These are phyloP conservation scores for Grosmannia huntii DNA, from an alignment of 2,329 filamentous ascomycete species.

Conservation along the genomic window DNA sequence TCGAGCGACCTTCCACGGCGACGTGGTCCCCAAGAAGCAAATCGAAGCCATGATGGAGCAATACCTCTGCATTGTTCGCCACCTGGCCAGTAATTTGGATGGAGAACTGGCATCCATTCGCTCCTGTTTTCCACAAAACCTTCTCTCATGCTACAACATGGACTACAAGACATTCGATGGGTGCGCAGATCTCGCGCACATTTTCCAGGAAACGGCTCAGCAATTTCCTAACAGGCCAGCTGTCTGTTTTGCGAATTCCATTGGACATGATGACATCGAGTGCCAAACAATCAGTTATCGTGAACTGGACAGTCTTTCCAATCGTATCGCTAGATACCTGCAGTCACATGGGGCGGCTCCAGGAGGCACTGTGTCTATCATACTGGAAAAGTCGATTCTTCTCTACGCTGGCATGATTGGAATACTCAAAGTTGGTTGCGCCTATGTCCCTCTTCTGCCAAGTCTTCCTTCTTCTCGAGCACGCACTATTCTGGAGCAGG, in stretches of 20 bases:
- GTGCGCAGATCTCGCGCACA: conserved; percentile 31
- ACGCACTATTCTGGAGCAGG: conserved; percentile 47
- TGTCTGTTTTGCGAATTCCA: conserved; percentile 46
- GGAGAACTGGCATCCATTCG: conserved; percentile 14
- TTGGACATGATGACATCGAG: conserved; percentile 23
- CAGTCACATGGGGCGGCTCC: conserved; percentile 28
- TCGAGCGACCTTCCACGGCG: conserved; percentile 34
- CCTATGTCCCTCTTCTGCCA: conserved; percentile 68
- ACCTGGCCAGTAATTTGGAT: conserved; percentile 16
- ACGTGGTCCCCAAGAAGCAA: conserved; percentile 39
- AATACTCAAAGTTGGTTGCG: conserved; percentile 60
- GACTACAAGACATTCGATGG: conserved; percentile 20
- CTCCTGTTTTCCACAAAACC: conserved; percentile 16
- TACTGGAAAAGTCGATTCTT: conserved; percentile 63
- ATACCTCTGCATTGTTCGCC: conserved; percentile 36
- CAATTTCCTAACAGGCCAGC: conserved; percentile 42
- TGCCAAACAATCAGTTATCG: conserved; percentile 45
- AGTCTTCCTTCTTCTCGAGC: conserved; percentile 53
- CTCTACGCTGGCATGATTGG: conserved; percentile 67
- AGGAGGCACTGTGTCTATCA: conserved; percentile 54
- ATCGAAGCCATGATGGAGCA: conserved; percentile 46
- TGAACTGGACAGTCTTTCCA: conserved; percentile 50
- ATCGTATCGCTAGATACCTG: conserved; percentile 48
- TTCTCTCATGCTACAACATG: conserved; percentile 37
- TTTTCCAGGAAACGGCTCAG: conserved; percentile 41